Percentiles rank a stretch among this genome's conserved stretches.
phyloP scores from a whole-genome alignment of 2,329 filamentous ascomycete species.

The Arthrobotrys conoides region DNA sequence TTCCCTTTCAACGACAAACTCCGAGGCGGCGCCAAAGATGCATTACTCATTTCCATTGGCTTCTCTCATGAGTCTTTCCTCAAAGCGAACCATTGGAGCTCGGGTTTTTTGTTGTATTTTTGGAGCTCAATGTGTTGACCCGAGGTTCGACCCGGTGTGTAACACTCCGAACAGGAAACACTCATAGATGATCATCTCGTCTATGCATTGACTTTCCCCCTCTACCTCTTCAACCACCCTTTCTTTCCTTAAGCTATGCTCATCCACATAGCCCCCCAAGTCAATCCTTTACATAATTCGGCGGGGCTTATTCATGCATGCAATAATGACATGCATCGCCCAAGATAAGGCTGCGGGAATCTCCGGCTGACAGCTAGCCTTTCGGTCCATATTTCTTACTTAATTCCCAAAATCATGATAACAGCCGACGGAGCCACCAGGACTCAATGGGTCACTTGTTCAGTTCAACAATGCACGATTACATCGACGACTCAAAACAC shows the following conservation, averaged over 20 bases:
- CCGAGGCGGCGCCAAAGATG: conserved; percentile 27
- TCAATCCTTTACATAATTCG: neutral
- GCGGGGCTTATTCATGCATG: neutral
- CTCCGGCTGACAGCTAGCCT: neutral
- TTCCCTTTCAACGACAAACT: neutral
- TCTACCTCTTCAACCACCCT: neutral
- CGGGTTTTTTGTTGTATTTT: conserved; percentile 46
- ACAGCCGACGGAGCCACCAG: neutral
- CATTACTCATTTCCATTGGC: conserved; percentile 43
- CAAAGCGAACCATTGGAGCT: conserved; percentile 17
- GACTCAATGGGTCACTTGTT: conserved; percentile 13
- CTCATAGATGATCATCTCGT: neutral
- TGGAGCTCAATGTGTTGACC: conserved; percentile 34
- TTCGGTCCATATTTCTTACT: neutral
- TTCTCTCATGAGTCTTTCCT: conserved; percentile 27
- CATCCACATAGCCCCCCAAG: neutral
- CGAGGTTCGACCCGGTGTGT: conserved; percentile 17
- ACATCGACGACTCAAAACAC: neutral
- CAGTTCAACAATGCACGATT: neutral
- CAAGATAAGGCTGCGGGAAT: conserved; percentile 17
- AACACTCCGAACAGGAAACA: conserved; percentile 24
- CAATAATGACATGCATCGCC: conserved; percentile 6
- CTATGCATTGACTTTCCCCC: neutral
- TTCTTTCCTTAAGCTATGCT: neutral
- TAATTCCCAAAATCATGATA: neutral